Conservation (phyloP, 306 rosid species). For the Sicyos baderoa region DNA sequence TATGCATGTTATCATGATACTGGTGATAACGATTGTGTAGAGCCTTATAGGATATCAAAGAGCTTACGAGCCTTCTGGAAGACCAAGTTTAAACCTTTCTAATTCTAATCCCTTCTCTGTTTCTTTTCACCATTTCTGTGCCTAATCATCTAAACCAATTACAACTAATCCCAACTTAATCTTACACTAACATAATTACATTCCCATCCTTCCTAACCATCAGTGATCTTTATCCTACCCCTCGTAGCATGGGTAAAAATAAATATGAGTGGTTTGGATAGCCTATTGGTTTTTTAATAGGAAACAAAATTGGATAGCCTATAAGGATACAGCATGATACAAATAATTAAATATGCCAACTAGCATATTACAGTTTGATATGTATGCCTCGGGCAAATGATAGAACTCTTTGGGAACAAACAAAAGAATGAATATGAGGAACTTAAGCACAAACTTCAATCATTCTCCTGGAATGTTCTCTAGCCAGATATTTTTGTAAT, state of each 20-base stretch:
- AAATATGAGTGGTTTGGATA: neutral
- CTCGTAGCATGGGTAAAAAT: neutral
- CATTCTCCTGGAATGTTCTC: neutral
- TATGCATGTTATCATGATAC: neutral
- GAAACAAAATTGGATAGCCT: no score
- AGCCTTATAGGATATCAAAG: neutral
- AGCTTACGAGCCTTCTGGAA: neutral
- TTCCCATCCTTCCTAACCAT: neutral
- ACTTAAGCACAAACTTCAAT: neutral
- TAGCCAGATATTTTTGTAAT: slow-evolving; percentile 1
- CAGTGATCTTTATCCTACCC: slow-evolving; percentile 2
- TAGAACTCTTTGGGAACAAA: neutral
- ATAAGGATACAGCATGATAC: neutral
- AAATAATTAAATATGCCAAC: neutral
- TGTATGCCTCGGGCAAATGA: neutral
- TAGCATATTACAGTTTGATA: neutral
- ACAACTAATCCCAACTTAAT: neutral
- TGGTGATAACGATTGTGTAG: neutral
- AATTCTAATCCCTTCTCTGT: neutral
- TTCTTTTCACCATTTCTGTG: neutral
- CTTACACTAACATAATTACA: neutral
- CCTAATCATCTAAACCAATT: neutral
- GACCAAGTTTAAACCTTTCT: neutral
- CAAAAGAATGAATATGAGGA: neutral
- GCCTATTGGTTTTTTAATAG: neutral